Percentiles rank a stretch among this genome's conserved stretches.
These are phyloP conservation scores for Alternaria tenuissima DNA, from an alignment of 2,329 filamentous ascomycete genomes.

Conservation along the genomic window DNA sequence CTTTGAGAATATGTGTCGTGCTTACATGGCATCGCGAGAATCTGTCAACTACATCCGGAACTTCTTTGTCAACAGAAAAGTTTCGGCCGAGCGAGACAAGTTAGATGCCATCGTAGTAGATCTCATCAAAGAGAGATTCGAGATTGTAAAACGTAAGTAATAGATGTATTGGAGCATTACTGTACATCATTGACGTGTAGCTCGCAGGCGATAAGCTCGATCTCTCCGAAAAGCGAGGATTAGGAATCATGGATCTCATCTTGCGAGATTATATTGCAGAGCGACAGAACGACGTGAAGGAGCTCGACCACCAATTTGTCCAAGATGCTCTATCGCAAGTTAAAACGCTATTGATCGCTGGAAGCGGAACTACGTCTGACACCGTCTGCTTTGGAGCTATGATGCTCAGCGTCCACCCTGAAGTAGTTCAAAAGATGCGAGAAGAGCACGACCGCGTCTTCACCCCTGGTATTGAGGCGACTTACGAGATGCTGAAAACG, in stretches of 20 bases:
- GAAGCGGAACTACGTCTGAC: conserved; percentile 54
- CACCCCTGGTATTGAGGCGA: conserved; percentile 51
- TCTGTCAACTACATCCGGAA: conserved; percentile 32
- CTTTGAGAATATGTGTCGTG: conserved; percentile 30
- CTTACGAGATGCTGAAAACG: conserved; percentile 51
- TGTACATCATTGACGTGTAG: not conserved
- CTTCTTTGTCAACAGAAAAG: conserved; percentile 20
- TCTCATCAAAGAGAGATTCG: conserved; percentile 51
- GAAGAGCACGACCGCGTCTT: conserved; percentile 64
- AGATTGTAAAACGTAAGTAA: conserved; percentile 27
- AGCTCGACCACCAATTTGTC: conserved; percentile 47
- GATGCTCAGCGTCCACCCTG: conserved; percentile 41
- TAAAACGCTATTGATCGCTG: conserved; percentile 55
- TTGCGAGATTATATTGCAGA: conserved; percentile 39
- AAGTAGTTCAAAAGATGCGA: conserved; percentile 43
- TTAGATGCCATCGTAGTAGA: conserved; percentile 46
- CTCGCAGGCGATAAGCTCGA: conserved; percentile 39
- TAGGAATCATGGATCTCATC: conserved; percentile 48
- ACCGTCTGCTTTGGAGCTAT: conserved; percentile 42
- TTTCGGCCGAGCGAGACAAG: conserved; percentile 21
- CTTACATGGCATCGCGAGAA: conserved; percentile 21
- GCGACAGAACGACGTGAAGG: conserved; percentile 20
- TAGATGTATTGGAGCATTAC: not conserved
- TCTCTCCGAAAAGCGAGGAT: conserved; percentile 47
- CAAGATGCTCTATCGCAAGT: conserved; percentile 46